phyloP scores from a whole-genome alignment of 73 alveolate genomes.

The Tetrahymena malaccensis region DNA sequence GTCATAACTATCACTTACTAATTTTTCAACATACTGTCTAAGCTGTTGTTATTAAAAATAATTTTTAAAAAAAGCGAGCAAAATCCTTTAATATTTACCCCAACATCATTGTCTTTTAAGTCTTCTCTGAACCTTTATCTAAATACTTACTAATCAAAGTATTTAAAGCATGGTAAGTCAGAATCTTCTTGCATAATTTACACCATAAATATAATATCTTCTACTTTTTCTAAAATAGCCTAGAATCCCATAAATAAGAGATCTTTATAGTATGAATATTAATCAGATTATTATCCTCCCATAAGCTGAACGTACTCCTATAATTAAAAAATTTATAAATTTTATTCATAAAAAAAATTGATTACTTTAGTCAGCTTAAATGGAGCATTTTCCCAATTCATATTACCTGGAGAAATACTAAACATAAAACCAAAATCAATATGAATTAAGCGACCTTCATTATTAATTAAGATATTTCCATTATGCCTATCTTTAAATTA shows the following conservation, averaged over 20 bases:
- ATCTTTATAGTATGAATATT: slow-evolving; percentile 16
- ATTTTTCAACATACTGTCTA: neutral
- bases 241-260: slow-evolving; percentile 18
- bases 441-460: slow-evolving; percentile 81
- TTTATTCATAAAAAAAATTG: neutral
- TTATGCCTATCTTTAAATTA: slow-evolving; percentile 89
- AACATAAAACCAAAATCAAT: slow-evolving; percentile 90
- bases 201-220: slow-evolving; percentile 1
- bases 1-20: neutral
- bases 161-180: slow-evolving; percentile 18
- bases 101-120: neutral
- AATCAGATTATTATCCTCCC: slow-evolving; percentile 29
- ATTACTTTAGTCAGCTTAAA: slow-evolving; percentile 64
- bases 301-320: slow-evolving; percentile 24
- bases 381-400: slow-evolving; percentile 84
- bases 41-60: neutral
- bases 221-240: neutral
- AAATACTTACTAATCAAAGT: slow-evolving; percentile 5
- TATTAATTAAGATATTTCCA: slow-evolving; percentile 81
- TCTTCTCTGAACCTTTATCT: slow-evolving; percentile 4
- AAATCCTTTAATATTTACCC: neutral
- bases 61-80: neutral
- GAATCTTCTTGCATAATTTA: slow-evolving; percentile 32
- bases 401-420: slow-evolving; percentile 83
- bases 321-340: neutral